A percentile compares a stretch with the other conserved stretches of the same genome.
Evolutionary conservation across 371 early-diverging fungal species (phyloP).

Genomic region (Actinomucor elegans): DNA sequence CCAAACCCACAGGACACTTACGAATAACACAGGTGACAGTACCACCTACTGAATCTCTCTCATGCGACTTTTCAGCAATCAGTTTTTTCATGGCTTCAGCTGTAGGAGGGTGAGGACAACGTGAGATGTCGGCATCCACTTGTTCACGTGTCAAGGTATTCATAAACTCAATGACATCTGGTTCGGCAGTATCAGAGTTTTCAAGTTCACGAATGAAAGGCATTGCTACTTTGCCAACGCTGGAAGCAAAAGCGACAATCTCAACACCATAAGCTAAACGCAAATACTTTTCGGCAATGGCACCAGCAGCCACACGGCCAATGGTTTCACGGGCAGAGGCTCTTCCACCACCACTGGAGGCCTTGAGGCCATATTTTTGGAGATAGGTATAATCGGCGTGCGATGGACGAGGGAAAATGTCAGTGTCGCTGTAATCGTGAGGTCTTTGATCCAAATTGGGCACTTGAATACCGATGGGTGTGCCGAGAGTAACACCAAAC

Average conservation of each 20-base stretch:
- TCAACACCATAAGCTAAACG: constrained; percentile 79
- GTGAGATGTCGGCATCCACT: constrained; percentile 49
- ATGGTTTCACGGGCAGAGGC: constrained; percentile 96
- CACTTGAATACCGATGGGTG: constrained; percentile 92
- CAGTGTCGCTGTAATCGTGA: constrained; percentile 93
- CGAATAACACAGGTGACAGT: constrained; percentile 96
- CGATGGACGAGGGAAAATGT: constrained; percentile 89
- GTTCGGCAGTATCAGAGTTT: constrained; percentile 43
- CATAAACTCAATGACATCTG: constrained; percentile 67
- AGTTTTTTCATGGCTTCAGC: constrained; percentile 48
- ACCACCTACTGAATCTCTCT: constrained; percentile 94
- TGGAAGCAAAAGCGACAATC: constrained; percentile 92
- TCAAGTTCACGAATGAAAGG: constrained; percentile 60
- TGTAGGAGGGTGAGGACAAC: constrained; percentile 47
- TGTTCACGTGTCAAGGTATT: constrained; percentile 69
- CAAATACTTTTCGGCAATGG: constrained; percentile 95
- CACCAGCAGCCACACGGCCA: constrained; percentile 95
- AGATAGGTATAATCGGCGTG: constrained; percentile 98
- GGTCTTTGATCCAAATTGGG: constrained; percentile 96
- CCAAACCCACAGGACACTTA: constrained; percentile 90
- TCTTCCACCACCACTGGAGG: constrained; percentile 93
- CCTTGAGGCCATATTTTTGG: constrained; percentile 95
- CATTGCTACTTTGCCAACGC: constrained; percentile 85
- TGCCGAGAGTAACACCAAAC: constrained; percentile 91
- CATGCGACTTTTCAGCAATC: constrained; percentile 76